Evolutionary conservation across 441 rosid genomes (phyloP).

Genomic region (Adansonia grandidieri): DNA sequence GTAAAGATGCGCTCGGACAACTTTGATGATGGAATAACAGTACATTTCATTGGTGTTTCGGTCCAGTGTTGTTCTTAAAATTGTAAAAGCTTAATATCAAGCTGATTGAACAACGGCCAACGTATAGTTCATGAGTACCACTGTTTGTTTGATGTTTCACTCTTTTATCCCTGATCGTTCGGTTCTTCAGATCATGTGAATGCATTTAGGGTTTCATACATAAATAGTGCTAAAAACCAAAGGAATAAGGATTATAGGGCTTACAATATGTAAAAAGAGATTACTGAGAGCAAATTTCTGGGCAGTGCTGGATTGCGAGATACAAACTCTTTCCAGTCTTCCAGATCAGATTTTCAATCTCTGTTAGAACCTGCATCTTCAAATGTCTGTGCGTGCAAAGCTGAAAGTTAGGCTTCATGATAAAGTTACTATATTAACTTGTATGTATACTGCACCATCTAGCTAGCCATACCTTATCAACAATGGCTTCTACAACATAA

Average conservation of each 20-base stretch:
- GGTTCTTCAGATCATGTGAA: no score
- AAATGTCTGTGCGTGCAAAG: constrained; percentile 39
- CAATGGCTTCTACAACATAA: constrained; percentile 42
- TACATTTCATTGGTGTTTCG: no score
- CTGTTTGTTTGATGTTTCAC: no score
- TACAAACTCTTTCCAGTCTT: constrained; percentile 40
- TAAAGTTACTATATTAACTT: not conserved
- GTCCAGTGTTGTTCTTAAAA: no score
- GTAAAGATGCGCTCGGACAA: no score
- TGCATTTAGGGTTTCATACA: no score
- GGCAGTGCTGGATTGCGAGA: not conserved
- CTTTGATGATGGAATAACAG: no score
- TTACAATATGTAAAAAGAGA: not conserved
- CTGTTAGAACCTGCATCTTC: constrained; percentile 47
- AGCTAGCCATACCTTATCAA: constrained; percentile 39
- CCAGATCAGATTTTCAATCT: constrained; percentile 45
- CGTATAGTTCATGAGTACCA: no score
- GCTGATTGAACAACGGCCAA: no score
- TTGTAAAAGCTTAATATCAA: no score
- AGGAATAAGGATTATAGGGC: not conserved
- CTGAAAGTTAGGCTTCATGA: not conserved
- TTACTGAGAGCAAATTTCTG: not conserved
- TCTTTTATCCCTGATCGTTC: no score
- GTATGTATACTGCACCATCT: not conserved
- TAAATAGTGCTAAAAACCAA: not conserved